These are phyloP conservation scores for Wickerhamiella parazyma DNA, from an alignment of 805 yeast genomes.

Conservation along the genomic window DNA sequence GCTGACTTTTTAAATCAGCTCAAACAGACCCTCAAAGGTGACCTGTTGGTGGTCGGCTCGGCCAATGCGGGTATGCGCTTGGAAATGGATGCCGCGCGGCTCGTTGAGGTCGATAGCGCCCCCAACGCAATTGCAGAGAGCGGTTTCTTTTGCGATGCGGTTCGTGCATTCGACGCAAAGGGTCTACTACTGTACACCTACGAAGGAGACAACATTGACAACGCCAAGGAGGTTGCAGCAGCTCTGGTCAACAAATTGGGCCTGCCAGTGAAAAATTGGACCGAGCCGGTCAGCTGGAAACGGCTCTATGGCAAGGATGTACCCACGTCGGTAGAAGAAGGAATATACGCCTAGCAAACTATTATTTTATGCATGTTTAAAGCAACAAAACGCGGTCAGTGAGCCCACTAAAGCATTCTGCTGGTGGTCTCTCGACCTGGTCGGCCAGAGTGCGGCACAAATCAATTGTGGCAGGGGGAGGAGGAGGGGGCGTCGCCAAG, in stretches of 20 bases:
- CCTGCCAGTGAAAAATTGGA: slow-evolving; percentile 13
- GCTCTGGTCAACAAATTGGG: slow-evolving; percentile 25
- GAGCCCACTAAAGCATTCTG: neutral
- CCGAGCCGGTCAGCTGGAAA: slow-evolving; percentile 61
- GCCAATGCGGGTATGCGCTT: slow-evolving; percentile 43
- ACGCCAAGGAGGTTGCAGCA: slow-evolving; percentile 44
- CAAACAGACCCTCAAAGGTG: slow-evolving; percentile 19
- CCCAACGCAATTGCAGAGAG: slow-evolving; percentile 4
- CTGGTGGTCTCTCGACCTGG: neutral
- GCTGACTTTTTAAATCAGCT: slow-evolving; percentile 39
- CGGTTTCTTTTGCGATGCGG: neutral
- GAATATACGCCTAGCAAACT: slow-evolving; percentile 48
- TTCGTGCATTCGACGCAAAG: neutral
- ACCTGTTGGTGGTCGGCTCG: slow-evolving; percentile 54
- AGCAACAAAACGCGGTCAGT: neutral
- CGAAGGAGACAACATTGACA: slow-evolving; percentile 79
- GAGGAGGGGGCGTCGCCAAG: neutral
- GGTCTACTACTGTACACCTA: slow-evolving; percentile 46
- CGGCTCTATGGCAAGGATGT: slow-evolving; percentile 71
- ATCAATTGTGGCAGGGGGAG: slow-evolving; percentile 5
- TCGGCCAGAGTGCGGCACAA: slow-evolving; percentile 2
- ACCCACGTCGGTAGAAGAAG: slow-evolving; percentile 61
- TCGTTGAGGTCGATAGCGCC: neutral
- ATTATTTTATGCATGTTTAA: too few relatives aligned
- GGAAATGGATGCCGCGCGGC: neutral